These are phyloP conservation scores for Pseudevernia furfuracea DNA, from an alignment of 495 filamentous ascomycete genomes.

Conservation along the genomic window DNA sequence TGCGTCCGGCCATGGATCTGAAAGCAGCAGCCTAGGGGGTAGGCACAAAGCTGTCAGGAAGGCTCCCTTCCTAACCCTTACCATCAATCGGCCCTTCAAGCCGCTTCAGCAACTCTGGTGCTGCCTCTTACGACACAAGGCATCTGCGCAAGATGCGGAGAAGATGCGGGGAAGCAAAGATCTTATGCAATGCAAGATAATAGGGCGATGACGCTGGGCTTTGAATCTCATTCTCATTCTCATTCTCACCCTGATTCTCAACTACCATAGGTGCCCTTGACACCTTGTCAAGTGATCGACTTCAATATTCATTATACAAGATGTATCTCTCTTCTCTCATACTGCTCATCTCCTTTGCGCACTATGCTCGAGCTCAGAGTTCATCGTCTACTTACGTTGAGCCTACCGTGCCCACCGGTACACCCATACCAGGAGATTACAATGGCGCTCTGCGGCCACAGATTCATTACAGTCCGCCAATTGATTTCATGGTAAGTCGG, in stretches of 20 bases:
- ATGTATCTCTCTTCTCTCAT: constrained; percentile 7
- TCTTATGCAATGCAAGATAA: not conserved
- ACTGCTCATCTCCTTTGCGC: not conserved
- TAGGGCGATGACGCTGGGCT: not conserved
- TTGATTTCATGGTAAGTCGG: constrained; percentile 41
- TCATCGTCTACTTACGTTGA: constrained; percentile 26
- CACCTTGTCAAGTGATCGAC: not conserved
- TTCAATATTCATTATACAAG: not conserved
- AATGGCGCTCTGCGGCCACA: constrained; percentile 41
- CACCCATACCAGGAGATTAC: constrained; percentile 37
- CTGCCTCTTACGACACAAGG: not conserved
- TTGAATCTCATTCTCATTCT: not conserved
- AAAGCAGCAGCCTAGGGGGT: not conserved
- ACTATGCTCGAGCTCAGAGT: constrained; percentile 18
- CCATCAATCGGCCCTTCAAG: not conserved
- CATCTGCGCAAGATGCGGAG: not conserved
- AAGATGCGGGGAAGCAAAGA: not conserved
- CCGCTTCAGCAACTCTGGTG: not conserved
- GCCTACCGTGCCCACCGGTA: constrained; percentile 34
- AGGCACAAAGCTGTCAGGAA: not conserved
- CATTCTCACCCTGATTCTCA: not conserved
- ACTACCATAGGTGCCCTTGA: not conserved
- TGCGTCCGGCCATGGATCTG: not conserved
- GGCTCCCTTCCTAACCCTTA: not conserved
- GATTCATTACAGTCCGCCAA: constrained; percentile 47